Percentiles rank a stretch among this genome's conserved stretches.
These are phyloP conservation scores for Daldinia decipiens DNA, from an alignment of 495 filamentous ascomycete genomes.

Conservation along the genomic window DNA sequence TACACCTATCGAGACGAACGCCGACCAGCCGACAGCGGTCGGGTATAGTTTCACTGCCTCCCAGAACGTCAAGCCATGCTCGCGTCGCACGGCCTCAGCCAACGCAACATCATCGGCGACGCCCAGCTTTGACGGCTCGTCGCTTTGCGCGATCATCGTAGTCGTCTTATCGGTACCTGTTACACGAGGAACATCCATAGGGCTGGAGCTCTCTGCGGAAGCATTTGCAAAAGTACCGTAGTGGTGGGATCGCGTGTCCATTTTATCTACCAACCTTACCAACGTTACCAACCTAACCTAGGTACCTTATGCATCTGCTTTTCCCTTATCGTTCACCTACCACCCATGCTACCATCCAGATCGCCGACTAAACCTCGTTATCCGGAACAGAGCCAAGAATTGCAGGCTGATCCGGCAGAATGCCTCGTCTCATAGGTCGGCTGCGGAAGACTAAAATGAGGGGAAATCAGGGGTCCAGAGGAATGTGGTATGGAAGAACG, in stretches of 20 bases:
- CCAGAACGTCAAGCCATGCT: conserved; percentile 50
- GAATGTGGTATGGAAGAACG: conserved; percentile 2
- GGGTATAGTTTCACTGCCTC: conserved; percentile 53
- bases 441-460: conserved; percentile 22
- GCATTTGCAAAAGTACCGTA: conserved; percentile 36
- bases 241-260: conserved; percentile 42
- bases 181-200: conserved; percentile 31
- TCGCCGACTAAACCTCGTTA: conserved; percentile 31
- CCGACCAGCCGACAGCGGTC: conserved; percentile 55
- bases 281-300: neutral
- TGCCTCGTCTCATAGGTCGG: conserved; percentile 36
- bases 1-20: conserved; percentile 56
- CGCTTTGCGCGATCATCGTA: conserved; percentile 28
- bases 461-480: conserved; percentile 32
- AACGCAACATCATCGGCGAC: conserved; percentile 41
- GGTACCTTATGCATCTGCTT: neutral
- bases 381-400: conserved; percentile 29
- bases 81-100: conserved; percentile 48
- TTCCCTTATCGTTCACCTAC: conserved; percentile 26
- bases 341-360: conserved; percentile 23
- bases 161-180: conserved; percentile 18
- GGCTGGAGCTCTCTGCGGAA: conserved; percentile 29
- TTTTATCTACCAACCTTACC: conserved; percentile 25
- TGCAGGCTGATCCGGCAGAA: conserved; percentile 40
- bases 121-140: conserved; percentile 36